Evolutionary conservation across 2,329 filamentous ascomycete species (phyloP).

Genomic region (Botryotinia narcissicola): DNA sequence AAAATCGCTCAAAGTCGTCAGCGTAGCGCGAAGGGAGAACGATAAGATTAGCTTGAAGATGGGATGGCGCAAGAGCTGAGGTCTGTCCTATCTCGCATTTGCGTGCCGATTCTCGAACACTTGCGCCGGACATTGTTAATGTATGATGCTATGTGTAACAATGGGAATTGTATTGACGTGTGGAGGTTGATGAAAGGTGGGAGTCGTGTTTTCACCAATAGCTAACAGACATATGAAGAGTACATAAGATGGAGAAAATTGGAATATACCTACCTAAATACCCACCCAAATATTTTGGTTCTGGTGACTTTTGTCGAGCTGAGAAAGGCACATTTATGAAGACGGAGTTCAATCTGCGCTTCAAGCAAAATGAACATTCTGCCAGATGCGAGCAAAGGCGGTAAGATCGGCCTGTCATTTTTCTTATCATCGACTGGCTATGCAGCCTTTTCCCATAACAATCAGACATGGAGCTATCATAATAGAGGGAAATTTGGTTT

Average conservation of each 20-base stretch:
- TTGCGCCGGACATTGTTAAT: background rate
- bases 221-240: background rate
- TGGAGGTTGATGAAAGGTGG: background rate
- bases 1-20: slow-evolving; percentile 8
- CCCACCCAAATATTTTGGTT: background rate
- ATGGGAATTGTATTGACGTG: background rate
- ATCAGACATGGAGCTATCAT: background rate
- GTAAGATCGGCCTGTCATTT: background rate
- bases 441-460: background rate
- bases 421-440: background rate
- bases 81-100: slow-evolving; percentile 1
- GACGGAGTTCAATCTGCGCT: slow-evolving; percentile 14
- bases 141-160: background rate
- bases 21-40: slow-evolving; percentile 17
- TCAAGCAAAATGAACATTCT: background rate
- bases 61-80: slow-evolving; percentile 13
- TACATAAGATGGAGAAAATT: background rate
- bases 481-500: too few relatives aligned
- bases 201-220: background rate
- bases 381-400: background rate
- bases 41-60: slow-evolving; percentile 17
- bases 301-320: background rate
- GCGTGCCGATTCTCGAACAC: slow-evolving; percentile 7
- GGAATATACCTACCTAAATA: background rate
- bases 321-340: background rate